Percentiles rank a stretch among this genome's conserved stretches.
These are phyloP conservation scores for Elsinoe necatrix DNA, from an alignment of 2,329 filamentous ascomycete genomes.

Conservation along the genomic window DNA sequence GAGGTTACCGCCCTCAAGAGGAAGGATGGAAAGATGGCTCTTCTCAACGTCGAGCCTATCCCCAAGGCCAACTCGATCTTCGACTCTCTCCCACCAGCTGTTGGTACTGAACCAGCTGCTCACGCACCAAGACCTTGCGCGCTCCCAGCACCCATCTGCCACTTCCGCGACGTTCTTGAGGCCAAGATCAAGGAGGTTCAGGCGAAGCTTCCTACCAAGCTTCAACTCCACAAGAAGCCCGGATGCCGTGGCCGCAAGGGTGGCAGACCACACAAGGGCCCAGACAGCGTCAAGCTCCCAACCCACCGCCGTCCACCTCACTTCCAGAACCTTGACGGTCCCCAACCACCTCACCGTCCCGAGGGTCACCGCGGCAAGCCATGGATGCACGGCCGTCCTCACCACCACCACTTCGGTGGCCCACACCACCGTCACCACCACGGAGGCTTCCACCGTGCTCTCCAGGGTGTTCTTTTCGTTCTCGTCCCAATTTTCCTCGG, in stretches of 20 bases:
- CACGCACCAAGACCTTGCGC: constrained; percentile 29
- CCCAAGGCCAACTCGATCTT: constrained; percentile 23
- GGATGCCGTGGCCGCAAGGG: constrained; percentile 32
- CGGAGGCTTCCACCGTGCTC: constrained; percentile 36
- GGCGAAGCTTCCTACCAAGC: constrained; percentile 28
- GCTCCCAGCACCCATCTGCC: constrained; percentile 44
- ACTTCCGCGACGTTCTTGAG: constrained; percentile 46
- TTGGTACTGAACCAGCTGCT: neutral
- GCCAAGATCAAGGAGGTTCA: constrained; percentile 28
- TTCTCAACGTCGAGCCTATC: constrained; percentile 38
- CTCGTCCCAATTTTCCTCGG: constrained; percentile 58
- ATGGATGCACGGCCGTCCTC: constrained; percentile 20
- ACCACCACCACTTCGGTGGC: constrained; percentile 22
- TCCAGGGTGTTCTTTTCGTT: constrained; percentile 53
- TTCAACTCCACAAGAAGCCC: constrained; percentile 23
- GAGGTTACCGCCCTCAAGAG: constrained; percentile 56
- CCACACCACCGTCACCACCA: constrained; percentile 29
- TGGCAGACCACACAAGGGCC: constrained; percentile 23
- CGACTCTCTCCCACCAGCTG: constrained; percentile 17
- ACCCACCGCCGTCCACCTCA: constrained; percentile 22
- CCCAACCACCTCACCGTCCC: constrained; percentile 19
- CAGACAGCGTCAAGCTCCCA: constrained; percentile 23
- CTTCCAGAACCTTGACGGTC: constrained; percentile 3
- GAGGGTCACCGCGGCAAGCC: constrained; percentile 20
- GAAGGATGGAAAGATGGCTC: constrained; percentile 46